Percentiles rank a stretch among this genome's conserved stretches.
Evolutionary conservation across 225 moss, liverwort and hornwort species (phyloP).

Genomic region (Antitrichia curtipendula): DNA sequence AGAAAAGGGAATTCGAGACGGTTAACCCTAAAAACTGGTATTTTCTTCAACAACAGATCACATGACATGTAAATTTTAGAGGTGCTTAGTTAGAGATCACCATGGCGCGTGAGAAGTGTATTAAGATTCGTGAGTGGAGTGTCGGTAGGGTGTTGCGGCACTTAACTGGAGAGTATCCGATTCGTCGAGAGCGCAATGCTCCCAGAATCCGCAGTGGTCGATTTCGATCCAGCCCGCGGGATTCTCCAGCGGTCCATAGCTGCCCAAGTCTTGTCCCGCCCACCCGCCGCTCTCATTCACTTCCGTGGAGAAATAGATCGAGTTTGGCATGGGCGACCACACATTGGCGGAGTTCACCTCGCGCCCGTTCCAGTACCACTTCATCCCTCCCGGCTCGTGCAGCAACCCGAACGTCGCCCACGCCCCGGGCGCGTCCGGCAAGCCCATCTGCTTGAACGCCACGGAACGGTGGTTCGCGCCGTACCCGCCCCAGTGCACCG

Average conservation of each 20-base stretch:
- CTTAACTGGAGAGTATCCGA: neutral
- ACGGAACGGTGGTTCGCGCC: slow-evolving; percentile 55
- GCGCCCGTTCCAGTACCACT: slow-evolving; percentile 63
- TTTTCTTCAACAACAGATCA: neutral
- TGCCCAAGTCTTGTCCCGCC: slow-evolving; percentile 61
- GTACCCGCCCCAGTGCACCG: slow-evolving; percentile 80
- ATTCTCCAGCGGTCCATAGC: slow-evolving; percentile 38
- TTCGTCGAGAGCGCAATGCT: neutral
- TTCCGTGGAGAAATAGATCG: slow-evolving; percentile 74
- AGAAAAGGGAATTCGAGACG: neutral
- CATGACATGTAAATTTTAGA: neutral
- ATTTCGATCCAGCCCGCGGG: slow-evolving; percentile 63
- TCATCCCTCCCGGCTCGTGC: slow-evolving; percentile 55
- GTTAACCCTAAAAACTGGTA: neutral
- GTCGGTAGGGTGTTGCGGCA: neutral
- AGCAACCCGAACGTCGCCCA: slow-evolving; percentile 62
- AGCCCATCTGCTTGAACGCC: slow-evolving; percentile 47
- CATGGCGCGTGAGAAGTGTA: neutral
- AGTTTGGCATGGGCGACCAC: slow-evolving; percentile 40
- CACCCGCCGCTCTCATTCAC: slow-evolving; percentile 81
- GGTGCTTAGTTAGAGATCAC: neutral
- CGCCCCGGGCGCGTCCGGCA: slow-evolving; percentile 13
- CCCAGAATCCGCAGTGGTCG: slow-evolving; percentile 60
- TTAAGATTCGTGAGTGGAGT: neutral
- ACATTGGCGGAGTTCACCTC: slow-evolving; percentile 48